Conservation (phyloP, 371 early-diverging fungal genomes). For the Zychaea mexicana region DNA sequence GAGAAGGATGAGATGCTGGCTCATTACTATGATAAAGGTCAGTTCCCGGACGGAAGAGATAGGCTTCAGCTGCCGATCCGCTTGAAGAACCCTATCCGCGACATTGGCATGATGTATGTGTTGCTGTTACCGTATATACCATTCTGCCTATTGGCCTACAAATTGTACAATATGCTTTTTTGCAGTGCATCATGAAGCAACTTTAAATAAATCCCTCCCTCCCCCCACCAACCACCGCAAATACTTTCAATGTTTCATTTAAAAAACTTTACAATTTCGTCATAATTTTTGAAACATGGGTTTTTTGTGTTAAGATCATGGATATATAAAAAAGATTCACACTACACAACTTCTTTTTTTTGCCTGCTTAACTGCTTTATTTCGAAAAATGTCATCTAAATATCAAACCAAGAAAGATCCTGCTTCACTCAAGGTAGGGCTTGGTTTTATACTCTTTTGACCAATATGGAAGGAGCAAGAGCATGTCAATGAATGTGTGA, state of each 20-base stretch:
- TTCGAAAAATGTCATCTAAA: conserved; percentile 14
- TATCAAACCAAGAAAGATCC: conserved; percentile 8
- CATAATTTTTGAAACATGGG: too few relatives aligned
- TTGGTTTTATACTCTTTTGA: too few relatives aligned
- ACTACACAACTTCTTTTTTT: too few relatives aligned
- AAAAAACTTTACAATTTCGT: too few relatives aligned
- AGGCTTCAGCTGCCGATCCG: conserved; percentile 23
- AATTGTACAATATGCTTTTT: not conserved
- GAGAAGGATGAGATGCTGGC: conserved; percentile 89
- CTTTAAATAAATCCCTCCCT: not conserved
- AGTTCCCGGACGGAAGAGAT: conserved; percentile 49
- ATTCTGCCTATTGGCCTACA: not conserved
- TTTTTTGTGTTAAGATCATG: too few relatives aligned
- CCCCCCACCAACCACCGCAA: too few relatives aligned
- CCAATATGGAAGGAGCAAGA: not conserved
- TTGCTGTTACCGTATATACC: conserved; percentile 34
- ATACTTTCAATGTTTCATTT: too few relatives aligned
- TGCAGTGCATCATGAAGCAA: not conserved
- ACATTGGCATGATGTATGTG: conserved; percentile 31
- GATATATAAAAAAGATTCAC: too few relatives aligned
- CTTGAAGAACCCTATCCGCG: conserved; percentile 24
- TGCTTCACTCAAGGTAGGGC: too few relatives aligned
- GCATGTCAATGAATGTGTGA: too few relatives aligned
- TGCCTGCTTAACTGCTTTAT: too few relatives aligned
- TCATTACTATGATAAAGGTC: conserved; percentile 73